These are phyloP conservation scores for Russula lepida DNA, from an alignment of 768 basidiomycete genomes.

Conservation along the genomic window DNA sequence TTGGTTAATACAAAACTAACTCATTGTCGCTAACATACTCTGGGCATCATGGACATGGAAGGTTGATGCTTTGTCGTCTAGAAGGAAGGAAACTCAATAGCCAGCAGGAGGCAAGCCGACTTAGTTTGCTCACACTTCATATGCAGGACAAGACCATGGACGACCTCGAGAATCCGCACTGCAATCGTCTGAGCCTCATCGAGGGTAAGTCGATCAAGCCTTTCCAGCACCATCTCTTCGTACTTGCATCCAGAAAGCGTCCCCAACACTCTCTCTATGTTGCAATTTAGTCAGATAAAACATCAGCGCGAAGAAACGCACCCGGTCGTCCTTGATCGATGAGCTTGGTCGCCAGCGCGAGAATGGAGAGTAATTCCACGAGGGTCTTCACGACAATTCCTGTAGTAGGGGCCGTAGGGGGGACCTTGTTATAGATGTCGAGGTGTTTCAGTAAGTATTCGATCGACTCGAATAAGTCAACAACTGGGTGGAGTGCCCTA, in stretches of 20 bases:
- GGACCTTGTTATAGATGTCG: background rate
- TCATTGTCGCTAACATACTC: background rate
- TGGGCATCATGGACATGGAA: background rate
- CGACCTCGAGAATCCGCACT: background rate
- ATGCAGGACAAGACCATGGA: background rate
- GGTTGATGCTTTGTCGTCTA: background rate
- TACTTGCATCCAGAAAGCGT: background rate
- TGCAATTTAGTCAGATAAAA: background rate
- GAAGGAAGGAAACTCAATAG: background rate
- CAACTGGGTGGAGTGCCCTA: background rate
- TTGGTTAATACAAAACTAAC: background rate
- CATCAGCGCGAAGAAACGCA: background rate
- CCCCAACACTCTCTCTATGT: background rate
- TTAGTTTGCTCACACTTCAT: background rate
- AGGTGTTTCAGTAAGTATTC: background rate
- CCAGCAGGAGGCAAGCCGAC: background rate
- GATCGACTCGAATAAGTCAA: background rate
- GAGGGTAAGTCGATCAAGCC: background rate
- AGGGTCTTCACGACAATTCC: background rate
- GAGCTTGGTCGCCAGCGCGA: background rate
- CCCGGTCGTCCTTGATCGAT: background rate
- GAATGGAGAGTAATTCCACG: background rate
- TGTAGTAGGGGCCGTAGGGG: background rate
- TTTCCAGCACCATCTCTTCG: background rate
- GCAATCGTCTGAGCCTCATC: background rate